phyloP scores from a whole-genome alignment of 805 yeast species.

The Novakomyces olei region DNA sequence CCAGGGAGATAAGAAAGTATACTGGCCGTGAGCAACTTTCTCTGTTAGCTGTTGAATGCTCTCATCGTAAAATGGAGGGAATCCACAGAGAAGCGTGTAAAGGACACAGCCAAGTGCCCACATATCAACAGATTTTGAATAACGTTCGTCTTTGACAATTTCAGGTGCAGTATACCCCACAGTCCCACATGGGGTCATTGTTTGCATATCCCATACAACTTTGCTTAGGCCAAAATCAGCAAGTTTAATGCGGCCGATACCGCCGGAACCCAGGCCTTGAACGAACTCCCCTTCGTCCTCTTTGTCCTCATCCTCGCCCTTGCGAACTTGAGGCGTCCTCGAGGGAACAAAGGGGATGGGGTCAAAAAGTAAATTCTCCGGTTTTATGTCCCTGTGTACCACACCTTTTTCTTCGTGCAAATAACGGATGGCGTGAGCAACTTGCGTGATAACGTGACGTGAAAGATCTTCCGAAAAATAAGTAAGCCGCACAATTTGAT shows the following conservation, averaged over 20 bases:
- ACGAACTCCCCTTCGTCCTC: slow-evolving; percentile 70
- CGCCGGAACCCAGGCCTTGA: slow-evolving; percentile 76
- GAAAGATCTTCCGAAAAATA: slow-evolving; percentile 53
- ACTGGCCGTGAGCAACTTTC: slow-evolving; percentile 62
- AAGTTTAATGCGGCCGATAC: slow-evolving; percentile 67
- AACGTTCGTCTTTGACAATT: slow-evolving; percentile 78
- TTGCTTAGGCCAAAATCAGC: slow-evolving; percentile 94
- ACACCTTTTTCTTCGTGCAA: slow-evolving; percentile 48
- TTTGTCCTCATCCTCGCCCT: slow-evolving; percentile 26
- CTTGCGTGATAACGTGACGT: slow-evolving; percentile 50
- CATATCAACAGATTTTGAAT: slow-evolving; percentile 89
- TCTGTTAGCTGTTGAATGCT: slow-evolving; percentile 49
- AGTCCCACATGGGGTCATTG: slow-evolving; percentile 96
- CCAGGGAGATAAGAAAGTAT: slow-evolving; percentile 60
- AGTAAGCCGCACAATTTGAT: slow-evolving; percentile 54
- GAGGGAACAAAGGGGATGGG: slow-evolving; percentile 28
- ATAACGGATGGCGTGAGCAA: slow-evolving; percentile 46
- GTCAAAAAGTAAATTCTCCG: slow-evolving; percentile 49
- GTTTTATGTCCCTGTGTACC: slow-evolving; percentile 67
- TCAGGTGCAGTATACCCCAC: slow-evolving; percentile 98
- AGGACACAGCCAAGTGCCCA: slow-evolving; percentile 97
- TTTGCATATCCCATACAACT: slow-evolving; percentile 65
- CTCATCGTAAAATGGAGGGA: slow-evolving; percentile 86
- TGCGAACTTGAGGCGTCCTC: slow-evolving; percentile 14
- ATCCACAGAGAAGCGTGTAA: slow-evolving; percentile 83